Evolutionary conservation across 2,329 filamentous ascomycete species (phyloP).

Genomic region (Alternaria brassicae): DNA sequence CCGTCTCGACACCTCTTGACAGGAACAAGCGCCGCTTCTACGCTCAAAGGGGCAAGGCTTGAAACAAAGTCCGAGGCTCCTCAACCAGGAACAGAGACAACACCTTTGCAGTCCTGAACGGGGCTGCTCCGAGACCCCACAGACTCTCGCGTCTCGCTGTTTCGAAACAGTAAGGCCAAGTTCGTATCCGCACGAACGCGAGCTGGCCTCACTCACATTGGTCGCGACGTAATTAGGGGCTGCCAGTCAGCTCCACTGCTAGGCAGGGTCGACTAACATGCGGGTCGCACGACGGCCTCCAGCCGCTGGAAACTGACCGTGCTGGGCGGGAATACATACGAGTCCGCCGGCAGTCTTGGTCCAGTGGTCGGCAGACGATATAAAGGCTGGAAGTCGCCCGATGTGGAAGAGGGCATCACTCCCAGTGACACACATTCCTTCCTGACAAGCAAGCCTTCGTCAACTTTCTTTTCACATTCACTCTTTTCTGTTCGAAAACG

Average conservation of each 20-base stretch:
- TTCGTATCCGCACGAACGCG: conserved; percentile 16
- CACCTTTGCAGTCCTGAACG: conserved; percentile 19
- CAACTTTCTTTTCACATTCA: conserved; percentile 41
- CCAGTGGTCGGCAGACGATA: conserved; percentile 18
- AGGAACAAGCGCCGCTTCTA: conserved; percentile 34
- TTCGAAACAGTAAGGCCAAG: conserved; percentile 35
- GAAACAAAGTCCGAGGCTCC: conserved; percentile 30
- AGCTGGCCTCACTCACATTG: conserved; percentile 33
- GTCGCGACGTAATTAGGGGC: conserved; percentile 28
- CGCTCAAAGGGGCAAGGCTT: conserved; percentile 22
- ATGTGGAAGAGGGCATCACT: conserved; percentile 32
- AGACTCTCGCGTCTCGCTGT: conserved; percentile 30
- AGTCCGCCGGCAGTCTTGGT: conserved; percentile 20
- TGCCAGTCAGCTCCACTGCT: conserved; percentile 22
- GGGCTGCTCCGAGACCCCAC: conserved; percentile 21
- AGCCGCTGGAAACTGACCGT: conserved; percentile 29
- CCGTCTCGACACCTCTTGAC: conserved; percentile 11
- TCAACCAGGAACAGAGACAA: conserved; percentile 29
- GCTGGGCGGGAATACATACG: conserved; percentile 26
- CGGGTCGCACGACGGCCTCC: conserved; percentile 33
- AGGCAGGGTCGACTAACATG: conserved; percentile 17
- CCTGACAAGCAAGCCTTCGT: conserved; percentile 44
- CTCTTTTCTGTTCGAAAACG: conserved; percentile 38
- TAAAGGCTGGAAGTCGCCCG: conserved; percentile 30
- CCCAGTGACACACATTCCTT: conserved; percentile 34